Base-by-base conservation (phyloP, 2,329 filamentous ascomycete genomes). In the Diaporthe batatas region DNA sequence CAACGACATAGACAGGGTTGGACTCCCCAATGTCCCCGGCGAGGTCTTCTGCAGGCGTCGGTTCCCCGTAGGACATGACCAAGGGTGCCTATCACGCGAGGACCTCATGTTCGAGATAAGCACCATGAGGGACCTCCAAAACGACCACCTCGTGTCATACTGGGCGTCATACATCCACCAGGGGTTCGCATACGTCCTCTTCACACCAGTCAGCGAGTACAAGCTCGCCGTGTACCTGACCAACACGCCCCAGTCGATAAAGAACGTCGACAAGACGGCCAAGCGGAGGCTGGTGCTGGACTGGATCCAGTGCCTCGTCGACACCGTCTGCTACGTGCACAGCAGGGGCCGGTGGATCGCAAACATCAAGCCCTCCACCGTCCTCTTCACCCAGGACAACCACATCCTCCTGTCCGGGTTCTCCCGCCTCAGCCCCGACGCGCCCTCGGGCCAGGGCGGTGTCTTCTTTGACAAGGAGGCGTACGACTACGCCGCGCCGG, bases 401-500 rank as follows among this genome's bases (percentile, higher is more conserved):
- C 85, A 88, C 73, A 89, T 94, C 59, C 91, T 92, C 73, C 90
- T 93, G 74, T 87, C 90, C 68, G 92, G 94, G 77, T 88, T 91
- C 69, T 86, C 84, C 3, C 82, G 83, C 21, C 82, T 90, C 58
- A 84, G 84, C 58, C 79, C 82, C 39, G 83, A 85, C 79, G 83
- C n/a, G 42, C 77, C 77, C 81, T 79, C 75, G 85, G 77, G 74
- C 77, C 82, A 79, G 79, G 79, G 82, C n/a, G 85, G 82, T 21
- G 85, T 86, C 72, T 84, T 82, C 3, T 90, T 92, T 75, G 91
- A 93, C 76, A 90, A 91, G 74, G 93, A 94, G 78, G 85, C 85
- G 11, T 94, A 94, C 80, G 90, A 93, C 77, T 94, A 94, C 77
- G 89, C 90, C 1, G 91, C 93, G 0, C 93, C 93, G 1, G 93